These are phyloP conservation scores for Myrmaecium sp. DNA, from an alignment of 2,329 filamentous ascomycete genomes.

Conservation along the genomic window DNA sequence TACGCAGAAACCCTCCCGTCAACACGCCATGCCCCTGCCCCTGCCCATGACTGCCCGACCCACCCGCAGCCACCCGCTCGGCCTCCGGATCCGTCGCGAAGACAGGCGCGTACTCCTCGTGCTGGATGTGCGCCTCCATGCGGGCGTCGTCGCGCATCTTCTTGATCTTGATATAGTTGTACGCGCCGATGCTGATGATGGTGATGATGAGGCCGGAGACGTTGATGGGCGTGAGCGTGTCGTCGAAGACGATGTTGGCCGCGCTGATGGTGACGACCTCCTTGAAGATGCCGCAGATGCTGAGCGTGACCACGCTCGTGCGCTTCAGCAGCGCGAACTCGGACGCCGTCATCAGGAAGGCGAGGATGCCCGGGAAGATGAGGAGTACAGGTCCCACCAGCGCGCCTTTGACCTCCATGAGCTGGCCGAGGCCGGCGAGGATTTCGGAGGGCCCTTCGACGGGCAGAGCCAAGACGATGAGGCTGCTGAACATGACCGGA, in stretches of 20 bases:
- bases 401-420: conserved; percentile 52
- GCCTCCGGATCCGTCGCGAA: conserved; percentile 14
- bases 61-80: conserved; percentile 6
- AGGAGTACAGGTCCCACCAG: conserved; percentile 54
- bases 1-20: conserved; percentile 18
- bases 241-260: conserved; percentile 74
- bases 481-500: conserved; percentile 80
- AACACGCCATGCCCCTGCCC: too few species aligned
- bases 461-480: conserved; percentile 65
- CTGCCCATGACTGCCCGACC: too few species aligned
- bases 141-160: conserved; percentile 70
- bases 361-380: conserved; percentile 76
- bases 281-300: conserved; percentile 96
- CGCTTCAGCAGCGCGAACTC: conserved; percentile 92
- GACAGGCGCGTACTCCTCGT: conserved; percentile 22
- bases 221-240: conserved; percentile 75
- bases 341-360: conserved; percentile 90
- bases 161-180: conserved; percentile 87
- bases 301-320: conserved; percentile 87
- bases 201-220: conserved; percentile 76
- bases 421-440: conserved; percentile 42
- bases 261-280: conserved; percentile 92
- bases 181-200: conserved; percentile 67
- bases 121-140: conserved; percentile 26
- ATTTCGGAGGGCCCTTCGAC: conserved; percentile 66